Conservation (phyloP, 2,329 filamentous ascomycete species). For the Sporothrix curviconia region DNA sequence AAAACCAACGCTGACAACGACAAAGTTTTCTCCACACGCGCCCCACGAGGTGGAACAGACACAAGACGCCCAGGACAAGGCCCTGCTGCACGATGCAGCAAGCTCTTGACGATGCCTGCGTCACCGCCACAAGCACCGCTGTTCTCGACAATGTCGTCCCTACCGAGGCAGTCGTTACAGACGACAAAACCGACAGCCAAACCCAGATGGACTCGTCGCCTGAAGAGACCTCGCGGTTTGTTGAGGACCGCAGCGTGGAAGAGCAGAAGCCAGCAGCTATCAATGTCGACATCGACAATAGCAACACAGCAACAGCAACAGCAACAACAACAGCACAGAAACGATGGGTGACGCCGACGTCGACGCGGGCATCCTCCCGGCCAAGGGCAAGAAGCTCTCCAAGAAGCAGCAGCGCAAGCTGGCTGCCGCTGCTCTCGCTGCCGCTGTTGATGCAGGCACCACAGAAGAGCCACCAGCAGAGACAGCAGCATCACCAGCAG, state of each 20-base stretch:
- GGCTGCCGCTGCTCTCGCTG: conserved; percentile 13
- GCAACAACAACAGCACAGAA: not conserved
- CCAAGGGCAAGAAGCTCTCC: conserved; percentile 13
- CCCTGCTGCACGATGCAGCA: not conserved
- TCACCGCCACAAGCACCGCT: too few relatives aligned
- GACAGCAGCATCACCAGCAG: not conserved
- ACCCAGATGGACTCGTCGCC: too few relatives aligned
- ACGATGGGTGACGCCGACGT: not conserved
- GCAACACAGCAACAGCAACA: not conserved
- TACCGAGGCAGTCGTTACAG: not conserved
- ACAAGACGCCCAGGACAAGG: too few relatives aligned
- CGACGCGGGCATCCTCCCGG: not conserved
- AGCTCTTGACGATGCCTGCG: conserved; percentile 4
- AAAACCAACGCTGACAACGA: too few relatives aligned
- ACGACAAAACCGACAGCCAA: not conserved
- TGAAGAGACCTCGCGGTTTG: conserved; percentile 11
- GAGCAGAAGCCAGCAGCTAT: not conserved
- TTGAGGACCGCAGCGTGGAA: conserved; percentile 14
- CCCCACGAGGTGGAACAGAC: not conserved
- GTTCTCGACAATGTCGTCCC: not conserved
- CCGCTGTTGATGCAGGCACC: conserved; percentile 1
- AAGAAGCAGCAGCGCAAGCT: conserved; percentile 17
- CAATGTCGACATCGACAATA: not conserved
- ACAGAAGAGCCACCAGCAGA: not conserved
- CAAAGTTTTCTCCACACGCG: too few relatives aligned